Evolutionary conservation across 495 filamentous ascomycete species (phyloP).

Genomic region (Penicillium riverlandense): DNA sequence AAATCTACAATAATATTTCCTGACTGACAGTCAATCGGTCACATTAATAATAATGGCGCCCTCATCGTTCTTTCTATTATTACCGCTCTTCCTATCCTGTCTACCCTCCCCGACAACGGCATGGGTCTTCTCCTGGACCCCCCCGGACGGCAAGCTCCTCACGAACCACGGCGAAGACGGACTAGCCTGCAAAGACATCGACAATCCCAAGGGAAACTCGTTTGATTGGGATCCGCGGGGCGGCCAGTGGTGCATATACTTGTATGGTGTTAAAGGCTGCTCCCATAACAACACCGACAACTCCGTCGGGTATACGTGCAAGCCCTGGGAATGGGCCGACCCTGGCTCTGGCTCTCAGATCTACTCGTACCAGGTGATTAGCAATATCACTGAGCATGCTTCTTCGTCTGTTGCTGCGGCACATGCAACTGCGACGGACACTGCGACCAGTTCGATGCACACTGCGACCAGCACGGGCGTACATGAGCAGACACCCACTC

Average conservation of each 20-base stretch:
- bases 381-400: neutral
- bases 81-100: slow-evolving; percentile 1
- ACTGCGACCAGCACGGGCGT: too few species aligned
- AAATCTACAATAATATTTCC: too few species aligned
- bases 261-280: neutral
- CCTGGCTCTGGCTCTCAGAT: neutral
- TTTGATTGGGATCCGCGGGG: slow-evolving; percentile 4
- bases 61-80: neutral
- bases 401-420: too few species aligned
- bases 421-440: too few species aligned
- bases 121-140: slow-evolving; percentile 6
- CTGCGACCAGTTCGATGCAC: too few species aligned
- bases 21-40: too few species aligned
- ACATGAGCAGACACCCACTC: neutral
- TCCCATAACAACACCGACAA: neutral
- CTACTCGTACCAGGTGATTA: slow-evolving; percentile 1
- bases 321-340: neutral
- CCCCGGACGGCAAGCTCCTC: neutral
- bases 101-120: neutral
- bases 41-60: neutral
- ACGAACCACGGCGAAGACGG: neutral
- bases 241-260: slow-evolving; percentile 3
- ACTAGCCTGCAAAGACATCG: slow-evolving; percentile 1
- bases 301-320: slow-evolving; percentile 5
- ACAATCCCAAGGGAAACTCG: slow-evolving; percentile 4